Conservation (phyloP, 2,329 filamentous ascomycete genomes). For the Apiospora pterosperma region DNA sequence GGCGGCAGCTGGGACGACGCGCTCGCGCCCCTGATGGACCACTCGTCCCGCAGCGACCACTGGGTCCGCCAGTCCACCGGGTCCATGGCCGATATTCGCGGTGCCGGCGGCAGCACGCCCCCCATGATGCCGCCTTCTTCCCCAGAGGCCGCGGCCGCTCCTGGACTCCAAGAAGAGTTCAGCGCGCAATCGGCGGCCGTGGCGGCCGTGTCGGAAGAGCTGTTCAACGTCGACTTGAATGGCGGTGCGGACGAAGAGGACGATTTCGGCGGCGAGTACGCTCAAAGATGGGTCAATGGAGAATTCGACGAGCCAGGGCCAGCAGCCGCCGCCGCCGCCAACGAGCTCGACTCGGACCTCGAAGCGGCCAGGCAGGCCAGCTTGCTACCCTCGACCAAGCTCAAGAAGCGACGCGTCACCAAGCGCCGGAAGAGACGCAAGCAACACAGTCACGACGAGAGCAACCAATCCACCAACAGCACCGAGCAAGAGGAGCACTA, state of each 20-base stretch:
- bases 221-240: constrained; percentile 37
- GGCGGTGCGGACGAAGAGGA: constrained; percentile 32
- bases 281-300: constrained; percentile 5
- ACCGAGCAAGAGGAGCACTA: constrained; percentile 13
- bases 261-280: constrained; percentile 33
- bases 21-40: constrained; percentile 64
- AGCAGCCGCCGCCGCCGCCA: not conserved
- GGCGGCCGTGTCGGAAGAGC: constrained; percentile 47
- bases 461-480: constrained; percentile 23
- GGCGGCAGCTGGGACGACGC: constrained; percentile 78
- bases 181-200: constrained; percentile 51
- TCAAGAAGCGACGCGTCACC: constrained; percentile 32
- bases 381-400: constrained; percentile 26
- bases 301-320: not conserved
- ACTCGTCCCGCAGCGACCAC: constrained; percentile 36
- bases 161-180: constrained; percentile 29
- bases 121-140: not conserved
- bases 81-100: constrained; percentile 26
- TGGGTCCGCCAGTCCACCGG: constrained; percentile 41
- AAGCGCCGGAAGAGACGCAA: constrained; percentile 31
- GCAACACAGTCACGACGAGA: constrained; percentile 22
- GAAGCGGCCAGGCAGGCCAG: constrained; percentile 30
- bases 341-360: constrained; percentile 27
- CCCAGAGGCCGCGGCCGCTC: not conserved
- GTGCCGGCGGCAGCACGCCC: constrained; percentile 16